These are phyloP conservation scores for Aspergillus udagawae DNA, from an alignment of 2,329 filamentous ascomycete species.

Conservation along the genomic window DNA sequence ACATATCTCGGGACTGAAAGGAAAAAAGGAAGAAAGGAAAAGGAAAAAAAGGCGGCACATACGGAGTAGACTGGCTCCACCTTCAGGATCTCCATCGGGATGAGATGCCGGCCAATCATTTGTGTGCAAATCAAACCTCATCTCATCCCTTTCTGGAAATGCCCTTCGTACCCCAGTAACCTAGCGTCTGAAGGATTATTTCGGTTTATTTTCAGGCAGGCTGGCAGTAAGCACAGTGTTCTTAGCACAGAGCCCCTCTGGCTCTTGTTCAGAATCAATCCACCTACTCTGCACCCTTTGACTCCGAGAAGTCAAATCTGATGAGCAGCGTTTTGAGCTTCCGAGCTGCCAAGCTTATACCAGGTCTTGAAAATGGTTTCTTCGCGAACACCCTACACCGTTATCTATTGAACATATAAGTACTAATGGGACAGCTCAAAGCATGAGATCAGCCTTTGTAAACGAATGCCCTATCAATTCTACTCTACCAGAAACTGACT, in stretches of 20 bases:
- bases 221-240: too few species aligned
- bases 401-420: not conserved
- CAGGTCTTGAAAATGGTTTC: not conserved
- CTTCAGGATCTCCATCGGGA: constrained; percentile 8
- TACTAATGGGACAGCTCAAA: not conserved
- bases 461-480: not conserved
- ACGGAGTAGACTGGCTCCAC: not conserved
- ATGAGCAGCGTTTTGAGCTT: not conserved
- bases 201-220: not conserved
- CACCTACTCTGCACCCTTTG: not conserved
- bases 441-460: not conserved
- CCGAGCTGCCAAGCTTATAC: not conserved
- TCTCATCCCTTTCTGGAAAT: constrained; percentile 10
- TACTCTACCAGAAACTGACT: not conserved
- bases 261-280: not conserved
- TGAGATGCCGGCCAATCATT: constrained; percentile 23
- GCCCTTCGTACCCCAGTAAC: not conserved
- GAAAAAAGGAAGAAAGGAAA: not conserved
- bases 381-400: not conserved
- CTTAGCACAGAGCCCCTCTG: too few species aligned
- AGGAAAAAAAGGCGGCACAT: too few species aligned
- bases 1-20: not conserved
- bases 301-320: not conserved
- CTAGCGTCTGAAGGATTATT: not conserved
- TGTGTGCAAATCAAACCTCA: constrained; percentile 9